Percentiles rank a stretch among this genome's conserved stretches.
phyloP scores from a whole-genome alignment of 306 rosid genomes.

The Dicorynia guianensis region DNA sequence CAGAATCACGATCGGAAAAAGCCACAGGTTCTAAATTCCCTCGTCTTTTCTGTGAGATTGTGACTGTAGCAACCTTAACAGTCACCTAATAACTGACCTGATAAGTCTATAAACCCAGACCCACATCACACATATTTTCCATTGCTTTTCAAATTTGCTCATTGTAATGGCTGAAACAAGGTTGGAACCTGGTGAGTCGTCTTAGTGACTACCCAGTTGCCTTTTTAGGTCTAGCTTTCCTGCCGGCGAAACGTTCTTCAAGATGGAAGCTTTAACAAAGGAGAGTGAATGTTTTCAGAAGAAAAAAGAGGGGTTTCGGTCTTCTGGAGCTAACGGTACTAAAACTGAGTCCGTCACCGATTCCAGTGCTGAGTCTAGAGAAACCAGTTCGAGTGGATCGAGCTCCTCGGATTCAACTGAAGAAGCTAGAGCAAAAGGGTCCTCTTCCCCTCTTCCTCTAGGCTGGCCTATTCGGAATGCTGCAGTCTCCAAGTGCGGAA shows the following conservation, averaged over 20 bases:
- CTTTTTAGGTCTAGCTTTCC: constrained; percentile 40
- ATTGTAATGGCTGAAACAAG: constrained; percentile 24
- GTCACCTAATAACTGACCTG: constrained; percentile 39
- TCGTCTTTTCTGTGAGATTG: constrained; percentile 36
- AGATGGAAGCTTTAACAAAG: constrained; percentile 68
- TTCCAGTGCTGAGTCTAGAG: constrained; percentile 63
- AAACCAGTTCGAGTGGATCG: constrained; percentile 65
- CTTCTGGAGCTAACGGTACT: constrained; percentile 41
- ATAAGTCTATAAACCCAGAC: constrained; percentile 38
- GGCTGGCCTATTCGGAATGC: constrained; percentile 98
- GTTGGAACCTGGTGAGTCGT: constrained; percentile 37
- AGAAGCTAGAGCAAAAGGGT: constrained; percentile 60
- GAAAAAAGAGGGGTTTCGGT: constrained; percentile 50
- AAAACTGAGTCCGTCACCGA: constrained; percentile 61
- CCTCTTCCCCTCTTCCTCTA: constrained; percentile 69
- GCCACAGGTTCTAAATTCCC: constrained; percentile 34
- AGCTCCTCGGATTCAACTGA: constrained; percentile 60
- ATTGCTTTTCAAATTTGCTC: constrained; percentile 30
- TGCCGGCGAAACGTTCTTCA: constrained; percentile 34
- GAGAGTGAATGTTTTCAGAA: constrained; percentile 48
- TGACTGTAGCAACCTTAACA: constrained; percentile 34
- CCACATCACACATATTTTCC: constrained; percentile 27
- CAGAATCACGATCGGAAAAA: neutral
- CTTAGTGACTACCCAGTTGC: constrained; percentile 46
- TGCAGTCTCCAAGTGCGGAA: constrained; percentile 54